Evolutionary conservation across 768 basidiomycete species (phyloP).

Genomic region (Calocera viscosa): DNA sequence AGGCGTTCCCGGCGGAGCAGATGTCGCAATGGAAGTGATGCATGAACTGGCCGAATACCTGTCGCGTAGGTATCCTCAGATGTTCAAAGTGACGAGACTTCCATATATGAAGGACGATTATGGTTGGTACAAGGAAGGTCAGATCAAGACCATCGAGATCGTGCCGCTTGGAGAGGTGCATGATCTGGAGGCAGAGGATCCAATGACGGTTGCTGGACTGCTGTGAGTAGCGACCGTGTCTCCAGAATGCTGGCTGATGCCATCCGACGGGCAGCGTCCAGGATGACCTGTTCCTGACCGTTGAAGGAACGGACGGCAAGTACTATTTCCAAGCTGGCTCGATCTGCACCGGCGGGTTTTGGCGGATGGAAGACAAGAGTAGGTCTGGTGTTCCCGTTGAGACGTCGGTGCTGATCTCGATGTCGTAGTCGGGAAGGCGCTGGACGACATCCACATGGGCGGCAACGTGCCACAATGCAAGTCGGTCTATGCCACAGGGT

Average conservation of each 20-base stretch:
- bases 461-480: constrained; percentile 64
- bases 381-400: background rate
- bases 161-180: constrained; percentile 38
- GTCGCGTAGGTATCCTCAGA: constrained; percentile 45
- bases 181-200: constrained; percentile 41
- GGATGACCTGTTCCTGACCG: constrained; percentile 26
- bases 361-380: constrained; percentile 62
- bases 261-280: constrained; percentile 10
- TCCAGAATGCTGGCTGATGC: background rate
- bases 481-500: constrained; percentile 19
- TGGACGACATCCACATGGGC: constrained; percentile 58
- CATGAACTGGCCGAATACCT: constrained; percentile 60
- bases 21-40: constrained; percentile 46
- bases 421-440: constrained; percentile 39
- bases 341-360: constrained; percentile 55
- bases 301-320: constrained; percentile 40
- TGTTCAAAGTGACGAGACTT: constrained; percentile 40
- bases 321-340: constrained; percentile 68
- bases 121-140: constrained; percentile 34
- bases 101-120: constrained; percentile 19
- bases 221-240: constrained; percentile 35
- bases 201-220: constrained; percentile 49
- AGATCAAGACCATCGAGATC: constrained; percentile 43
- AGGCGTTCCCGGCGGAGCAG: constrained; percentile 25
- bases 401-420: background rate